A percentile compares a stretch with the other conserved stretches of the same genome.
These are phyloP conservation scores for Cladosporium sp. DNA, from an alignment of 2,329 filamentous ascomycete species.

Conservation along the genomic window DNA sequence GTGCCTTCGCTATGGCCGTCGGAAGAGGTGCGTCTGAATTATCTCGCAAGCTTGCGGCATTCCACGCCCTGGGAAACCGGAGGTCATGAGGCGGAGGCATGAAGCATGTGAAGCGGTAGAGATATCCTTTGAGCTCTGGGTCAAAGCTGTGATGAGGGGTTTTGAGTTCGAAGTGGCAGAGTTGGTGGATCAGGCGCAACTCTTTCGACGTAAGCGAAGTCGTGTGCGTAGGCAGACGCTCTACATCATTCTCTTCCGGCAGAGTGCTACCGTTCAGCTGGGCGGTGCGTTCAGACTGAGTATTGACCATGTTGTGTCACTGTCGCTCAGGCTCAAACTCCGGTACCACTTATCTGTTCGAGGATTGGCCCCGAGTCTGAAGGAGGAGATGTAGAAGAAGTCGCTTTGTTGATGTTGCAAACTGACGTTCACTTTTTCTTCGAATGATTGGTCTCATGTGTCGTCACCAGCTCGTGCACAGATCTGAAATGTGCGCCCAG, in stretches of 20 bases:
- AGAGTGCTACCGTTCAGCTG: neutral
- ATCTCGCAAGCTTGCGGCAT: neutral
- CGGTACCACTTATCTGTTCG: neutral
- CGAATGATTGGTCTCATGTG: neutral
- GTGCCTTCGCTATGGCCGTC: neutral
- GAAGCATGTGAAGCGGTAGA: neutral
- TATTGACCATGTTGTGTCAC: neutral
- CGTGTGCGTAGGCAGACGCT: neutral
- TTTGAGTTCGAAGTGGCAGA: neutral
- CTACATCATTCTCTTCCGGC: neutral
- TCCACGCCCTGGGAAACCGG: neutral
- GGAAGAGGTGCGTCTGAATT: neutral
- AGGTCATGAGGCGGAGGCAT: neutral
- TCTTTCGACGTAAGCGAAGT: neutral
- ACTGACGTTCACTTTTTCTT: neutral
- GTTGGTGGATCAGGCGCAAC: neutral
- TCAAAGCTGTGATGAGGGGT: neutral
- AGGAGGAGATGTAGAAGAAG: too few relatives aligned
- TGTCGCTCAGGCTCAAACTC: neutral
- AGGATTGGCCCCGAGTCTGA: neutral
- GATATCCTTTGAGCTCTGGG: neutral
- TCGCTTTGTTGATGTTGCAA: neutral
- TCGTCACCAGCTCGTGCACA: neutral
- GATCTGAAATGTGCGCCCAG: neutral
- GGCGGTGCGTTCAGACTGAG: neutral